These are phyloP conservation scores for Tympanopsis confertula DNA, from an alignment of 2,329 filamentous ascomycete species.

Conservation along the genomic window DNA sequence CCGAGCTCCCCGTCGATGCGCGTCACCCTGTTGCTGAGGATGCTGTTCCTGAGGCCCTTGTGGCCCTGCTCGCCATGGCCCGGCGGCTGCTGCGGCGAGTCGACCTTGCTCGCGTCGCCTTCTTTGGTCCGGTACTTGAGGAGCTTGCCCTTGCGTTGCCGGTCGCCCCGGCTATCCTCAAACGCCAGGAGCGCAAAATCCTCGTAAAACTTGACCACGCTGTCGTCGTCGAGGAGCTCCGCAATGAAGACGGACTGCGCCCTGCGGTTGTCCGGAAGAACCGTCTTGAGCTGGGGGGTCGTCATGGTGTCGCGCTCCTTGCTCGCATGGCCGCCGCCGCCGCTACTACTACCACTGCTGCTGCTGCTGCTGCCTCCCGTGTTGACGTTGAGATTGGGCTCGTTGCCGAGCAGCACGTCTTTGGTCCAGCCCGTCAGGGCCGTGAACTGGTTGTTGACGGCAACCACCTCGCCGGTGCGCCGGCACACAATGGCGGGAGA, in stretches of 20 bases:
- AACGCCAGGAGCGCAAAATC: conserved; percentile 89
- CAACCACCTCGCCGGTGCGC: conserved; percentile 86
- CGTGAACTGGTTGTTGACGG: conserved; percentile 90
- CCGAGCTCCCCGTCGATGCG: conserved; percentile 63
- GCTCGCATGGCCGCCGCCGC: conserved; percentile 22
- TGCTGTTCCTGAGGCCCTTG: conserved; percentile 32
- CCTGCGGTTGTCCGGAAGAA: conserved; percentile 32
- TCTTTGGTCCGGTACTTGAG: conserved; percentile 80
- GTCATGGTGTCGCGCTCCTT: conserved; percentile 28
- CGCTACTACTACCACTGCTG: conserved; percentile 29
- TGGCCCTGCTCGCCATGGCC: conserved; percentile 29
- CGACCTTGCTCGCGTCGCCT: conserved; percentile 11
- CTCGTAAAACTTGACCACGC: conserved; percentile 87
- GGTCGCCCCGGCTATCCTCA: conserved; percentile 75
- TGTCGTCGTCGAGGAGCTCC: conserved; percentile 86
- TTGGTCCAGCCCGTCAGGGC: conserved; percentile 90
- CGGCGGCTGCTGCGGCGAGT: conserved; percentile 12
- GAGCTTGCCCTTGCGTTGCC: conserved; percentile 72
- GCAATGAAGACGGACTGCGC: conserved; percentile 78
- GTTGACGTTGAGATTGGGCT: conserved; percentile 80
- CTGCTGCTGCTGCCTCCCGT: conserved; percentile 39
- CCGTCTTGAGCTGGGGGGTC: conserved; percentile 37
- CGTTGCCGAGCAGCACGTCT: conserved; percentile 75
- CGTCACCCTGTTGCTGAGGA: conserved; percentile 46
- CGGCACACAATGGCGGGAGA: conserved; percentile 87